These are phyloP conservation scores for Trichoderma sp. DNA, from an alignment of 2,329 filamentous ascomycete species.

Conservation along the genomic window DNA sequence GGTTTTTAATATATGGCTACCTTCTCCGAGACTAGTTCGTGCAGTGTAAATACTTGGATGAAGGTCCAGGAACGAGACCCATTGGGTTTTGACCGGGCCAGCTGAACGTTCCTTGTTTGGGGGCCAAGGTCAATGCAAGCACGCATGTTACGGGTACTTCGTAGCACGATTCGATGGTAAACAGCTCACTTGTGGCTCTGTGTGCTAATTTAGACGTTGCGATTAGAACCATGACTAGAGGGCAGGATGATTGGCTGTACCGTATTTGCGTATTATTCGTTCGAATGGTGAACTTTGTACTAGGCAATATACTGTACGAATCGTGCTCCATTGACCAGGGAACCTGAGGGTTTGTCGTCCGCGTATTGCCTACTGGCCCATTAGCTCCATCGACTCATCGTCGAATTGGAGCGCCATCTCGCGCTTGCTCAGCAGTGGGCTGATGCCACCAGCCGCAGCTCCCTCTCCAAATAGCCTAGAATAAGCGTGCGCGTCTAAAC, in stretches of 20 bases:
- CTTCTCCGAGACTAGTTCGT: background rate
- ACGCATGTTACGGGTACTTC: background rate
- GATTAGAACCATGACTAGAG: background rate
- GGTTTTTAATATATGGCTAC: background rate
- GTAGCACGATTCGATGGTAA: background rate
- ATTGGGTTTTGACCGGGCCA: background rate
- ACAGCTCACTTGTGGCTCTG: background rate
- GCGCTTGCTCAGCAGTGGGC: slow-evolving; percentile 45
- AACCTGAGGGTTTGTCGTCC: background rate
- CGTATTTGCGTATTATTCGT: background rate
- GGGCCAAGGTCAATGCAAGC: background rate
- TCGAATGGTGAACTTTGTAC: background rate
- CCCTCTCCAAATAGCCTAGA: slow-evolving; percentile 37
- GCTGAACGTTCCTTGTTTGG: background rate
- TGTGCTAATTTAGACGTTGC: background rate
- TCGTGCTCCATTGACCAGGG: background rate
- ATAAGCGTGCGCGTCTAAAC: slow-evolving; percentile 57
- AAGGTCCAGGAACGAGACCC: slow-evolving; percentile 3
- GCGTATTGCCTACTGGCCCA: background rate
- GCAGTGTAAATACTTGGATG: background rate
- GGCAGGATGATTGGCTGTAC: background rate
- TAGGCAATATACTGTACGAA: background rate
- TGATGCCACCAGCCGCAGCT: slow-evolving; percentile 28
- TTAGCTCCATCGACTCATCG: slow-evolving; percentile 28
- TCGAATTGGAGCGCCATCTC: slow-evolving; percentile 39